Evolutionary conservation across 2,329 filamentous ascomycete genomes (phyloP).

Genomic region (Venturia effusa): DNA sequence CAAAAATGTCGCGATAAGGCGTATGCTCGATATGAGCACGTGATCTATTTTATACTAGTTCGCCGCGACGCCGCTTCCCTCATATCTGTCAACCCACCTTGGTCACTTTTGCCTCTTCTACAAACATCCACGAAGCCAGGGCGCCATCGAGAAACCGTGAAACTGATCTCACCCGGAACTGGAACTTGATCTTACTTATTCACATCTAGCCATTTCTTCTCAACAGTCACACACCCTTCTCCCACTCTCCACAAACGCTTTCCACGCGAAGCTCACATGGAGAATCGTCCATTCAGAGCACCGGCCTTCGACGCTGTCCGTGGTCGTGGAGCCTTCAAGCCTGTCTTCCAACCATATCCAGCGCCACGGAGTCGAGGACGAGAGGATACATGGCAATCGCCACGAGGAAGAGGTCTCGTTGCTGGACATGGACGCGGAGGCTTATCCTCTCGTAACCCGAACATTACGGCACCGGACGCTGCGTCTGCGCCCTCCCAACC

Average conservation of each 20-base stretch:
- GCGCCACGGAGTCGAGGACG: not conserved
- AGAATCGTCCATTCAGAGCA: not conserved
- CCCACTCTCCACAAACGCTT: not conserved
- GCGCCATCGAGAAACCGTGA: not conserved
- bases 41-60: too few species aligned
- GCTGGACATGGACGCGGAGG: not conserved
- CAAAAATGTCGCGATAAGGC: not conserved
- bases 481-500: conserved; percentile 1
- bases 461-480: not conserved
- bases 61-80: not conserved
- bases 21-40: too few species aligned
- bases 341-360: not conserved
- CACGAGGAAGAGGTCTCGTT: not conserved
- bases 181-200: not conserved
- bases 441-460: not conserved
- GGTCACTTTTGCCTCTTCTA: not conserved
- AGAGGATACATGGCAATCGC: not conserved
- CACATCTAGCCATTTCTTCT: not conserved
- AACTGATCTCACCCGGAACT: not conserved
- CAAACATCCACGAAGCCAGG: not conserved
- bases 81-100: not conserved
- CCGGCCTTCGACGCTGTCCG: not conserved
- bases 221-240: not conserved
- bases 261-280: not conserved
- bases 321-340: not conserved